Percentiles rank a stretch among this genome's conserved stretches.
phyloP scores from a whole-genome alignment of 192 early-diverging fungal genomes.

The Coemansia sp. region DNA sequence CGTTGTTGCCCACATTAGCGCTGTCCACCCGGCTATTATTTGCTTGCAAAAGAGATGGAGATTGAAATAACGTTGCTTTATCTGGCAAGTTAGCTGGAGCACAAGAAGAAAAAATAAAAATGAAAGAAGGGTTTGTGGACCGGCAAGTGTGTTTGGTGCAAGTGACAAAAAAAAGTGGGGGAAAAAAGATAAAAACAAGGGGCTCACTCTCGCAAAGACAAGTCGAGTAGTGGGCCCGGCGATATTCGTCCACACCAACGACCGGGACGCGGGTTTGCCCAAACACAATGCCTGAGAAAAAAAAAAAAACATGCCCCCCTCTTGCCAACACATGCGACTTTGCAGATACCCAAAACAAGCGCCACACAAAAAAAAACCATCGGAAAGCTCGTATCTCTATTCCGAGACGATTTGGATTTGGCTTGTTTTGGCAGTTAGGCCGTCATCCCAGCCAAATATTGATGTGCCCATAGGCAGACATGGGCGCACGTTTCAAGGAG shows the following conservation, averaged over 20 bases:
- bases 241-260: conserved; percentile 2
- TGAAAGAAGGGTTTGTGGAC: neutral
- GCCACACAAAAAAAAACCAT: conserved; percentile 4
- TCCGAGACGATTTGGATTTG: neutral
- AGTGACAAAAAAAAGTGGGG: conserved; percentile 1
- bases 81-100: conserved; percentile 6
- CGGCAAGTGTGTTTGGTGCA: neutral
- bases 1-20: conserved; percentile 88
- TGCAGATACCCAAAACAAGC: conserved; percentile 10
- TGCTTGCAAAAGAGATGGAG: neutral
- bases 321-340: neutral
- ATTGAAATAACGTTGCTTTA: neutral
- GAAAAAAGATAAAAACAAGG: conserved; percentile 9
- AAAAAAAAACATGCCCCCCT: conserved; percentile 2
- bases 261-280: conserved; percentile 3
- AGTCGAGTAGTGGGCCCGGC: neutral
- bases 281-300: conserved; percentile 9
- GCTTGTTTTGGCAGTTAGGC: neutral
- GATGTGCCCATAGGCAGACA: neutral
- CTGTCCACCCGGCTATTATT: conserved; percentile 75
- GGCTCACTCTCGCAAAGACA: neutral
- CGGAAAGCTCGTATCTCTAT: neutral
- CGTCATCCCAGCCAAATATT: neutral
- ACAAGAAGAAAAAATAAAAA: conserved; percentile 1
- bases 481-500: conserved; percentile 3